These are phyloP conservation scores for Halteria grandinella DNA, from an alignment of 73 alveolate genomes.

Conservation along the genomic window DNA sequence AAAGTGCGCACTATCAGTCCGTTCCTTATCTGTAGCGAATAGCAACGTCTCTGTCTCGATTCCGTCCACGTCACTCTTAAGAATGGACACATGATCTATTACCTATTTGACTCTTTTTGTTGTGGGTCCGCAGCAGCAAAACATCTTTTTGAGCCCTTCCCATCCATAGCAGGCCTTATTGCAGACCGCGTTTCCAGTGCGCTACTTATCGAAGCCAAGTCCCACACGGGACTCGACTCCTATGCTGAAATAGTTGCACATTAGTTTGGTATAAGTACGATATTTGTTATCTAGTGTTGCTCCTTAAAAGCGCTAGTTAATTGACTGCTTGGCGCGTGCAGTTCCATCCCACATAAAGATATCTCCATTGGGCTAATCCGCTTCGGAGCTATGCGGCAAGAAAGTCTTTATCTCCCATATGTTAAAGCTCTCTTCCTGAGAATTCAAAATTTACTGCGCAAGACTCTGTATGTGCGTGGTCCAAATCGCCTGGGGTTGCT, in stretches of 20 bases:
- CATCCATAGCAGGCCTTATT: conserved; percentile 87
- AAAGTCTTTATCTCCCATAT: conserved; percentile 92
- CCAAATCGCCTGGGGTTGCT: conserved; percentile 15
- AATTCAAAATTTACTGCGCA: conserved; percentile 16
- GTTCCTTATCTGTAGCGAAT: neutral
- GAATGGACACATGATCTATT: conserved; percentile 2
- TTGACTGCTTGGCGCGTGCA: conserved; percentile 9
- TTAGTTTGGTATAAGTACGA: conserved; percentile 65
- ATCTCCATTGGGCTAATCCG: conserved; percentile 76
- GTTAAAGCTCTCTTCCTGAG: conserved; percentile 73
- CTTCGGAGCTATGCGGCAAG: conserved; percentile 65
- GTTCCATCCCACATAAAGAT: conserved; percentile 60
- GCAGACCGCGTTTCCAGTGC: conserved; percentile 76
- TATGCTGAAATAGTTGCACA: conserved; percentile 89
- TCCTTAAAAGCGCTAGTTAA: neutral
- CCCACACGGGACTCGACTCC: conserved; percentile 98
- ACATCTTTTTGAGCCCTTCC: conserved; percentile 93
- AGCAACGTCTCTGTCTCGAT: neutral
- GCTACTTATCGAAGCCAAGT: conserved; percentile 81
- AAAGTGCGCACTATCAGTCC: conserved; percentile 33
- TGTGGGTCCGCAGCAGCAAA: conserved; percentile 59
- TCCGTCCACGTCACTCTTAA: neutral
- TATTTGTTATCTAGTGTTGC: conserved; percentile 14
- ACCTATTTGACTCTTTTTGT: conserved; percentile 49
- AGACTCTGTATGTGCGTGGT: conserved; percentile 5